Percentiles rank a stretch among this genome's conserved stretches.
These are phyloP conservation scores for Vitis labrusca DNA, from an alignment of 164 flowering plant genomes.

Conservation along the genomic window DNA sequence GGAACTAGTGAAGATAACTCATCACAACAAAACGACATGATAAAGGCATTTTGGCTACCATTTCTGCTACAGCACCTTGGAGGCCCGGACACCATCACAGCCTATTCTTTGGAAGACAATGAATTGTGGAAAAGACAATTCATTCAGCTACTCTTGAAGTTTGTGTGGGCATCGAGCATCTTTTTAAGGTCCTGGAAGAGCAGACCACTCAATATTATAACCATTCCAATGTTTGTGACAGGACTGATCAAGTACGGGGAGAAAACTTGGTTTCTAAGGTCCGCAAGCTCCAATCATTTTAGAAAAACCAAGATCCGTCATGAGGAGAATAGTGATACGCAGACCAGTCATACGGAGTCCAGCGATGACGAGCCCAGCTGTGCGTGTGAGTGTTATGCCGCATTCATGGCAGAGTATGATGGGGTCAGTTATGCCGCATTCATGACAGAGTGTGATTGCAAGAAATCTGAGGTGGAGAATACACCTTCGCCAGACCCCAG, in stretches of 20 bases:
- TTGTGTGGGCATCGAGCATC: not conserved
- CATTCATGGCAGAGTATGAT: too few species aligned
- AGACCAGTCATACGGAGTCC: too few species aligned
- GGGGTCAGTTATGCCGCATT: not conserved
- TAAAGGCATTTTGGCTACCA: not conserved
- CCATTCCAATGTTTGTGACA: not conserved
- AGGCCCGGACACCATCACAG: conserved; percentile 6
- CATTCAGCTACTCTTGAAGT: not conserved
- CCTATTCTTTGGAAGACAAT: conserved; percentile 3
- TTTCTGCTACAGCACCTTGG: not conserved
- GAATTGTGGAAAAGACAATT: conserved; percentile 2
- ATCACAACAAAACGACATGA: not conserved
- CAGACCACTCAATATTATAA: not conserved
- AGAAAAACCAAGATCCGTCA: too few species aligned
- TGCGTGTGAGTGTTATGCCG: too few species aligned
- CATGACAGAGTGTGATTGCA: not conserved
- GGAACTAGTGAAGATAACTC: not conserved
- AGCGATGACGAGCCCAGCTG: too few species aligned
- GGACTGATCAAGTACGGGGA: not conserved
- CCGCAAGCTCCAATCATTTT: not conserved
- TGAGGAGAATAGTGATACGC: too few species aligned
- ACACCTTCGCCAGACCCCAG: too few species aligned
- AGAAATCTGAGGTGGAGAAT: not conserved
- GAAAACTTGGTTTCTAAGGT: not conserved
- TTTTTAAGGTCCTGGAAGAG: not conserved